These are phyloP conservation scores for Kazachstania martiniae DNA, from an alignment of 805 yeast genomes.

Conservation along the genomic window DNA sequence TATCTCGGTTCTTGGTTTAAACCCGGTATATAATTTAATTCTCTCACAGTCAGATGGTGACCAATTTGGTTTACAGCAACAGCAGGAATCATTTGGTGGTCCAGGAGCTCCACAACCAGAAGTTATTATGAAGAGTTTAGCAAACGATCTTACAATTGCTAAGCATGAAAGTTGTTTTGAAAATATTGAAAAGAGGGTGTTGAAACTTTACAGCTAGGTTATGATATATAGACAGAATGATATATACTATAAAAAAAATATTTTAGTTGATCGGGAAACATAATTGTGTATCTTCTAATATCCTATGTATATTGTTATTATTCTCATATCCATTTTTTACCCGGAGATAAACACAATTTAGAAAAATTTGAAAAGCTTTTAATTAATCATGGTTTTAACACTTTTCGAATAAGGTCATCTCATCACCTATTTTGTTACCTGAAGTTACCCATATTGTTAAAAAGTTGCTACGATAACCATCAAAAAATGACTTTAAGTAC, in stretches of 20 bases:
- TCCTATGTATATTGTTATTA: too few species aligned
- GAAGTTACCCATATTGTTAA: too few species aligned
- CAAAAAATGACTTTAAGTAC: slow-evolving; percentile 31
- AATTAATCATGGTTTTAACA: not conserved
- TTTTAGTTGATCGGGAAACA: too few species aligned
- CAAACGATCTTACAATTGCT: slow-evolving; percentile 62
- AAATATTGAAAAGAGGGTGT: slow-evolving; percentile 51
- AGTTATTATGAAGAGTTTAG: slow-evolving; percentile 54
- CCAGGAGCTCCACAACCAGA: slow-evolving; percentile 54
- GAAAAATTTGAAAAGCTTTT: too few species aligned
- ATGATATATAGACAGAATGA: not conserved
- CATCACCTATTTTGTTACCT: too few species aligned
- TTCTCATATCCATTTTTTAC: too few species aligned
- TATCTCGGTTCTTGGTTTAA: slow-evolving; percentile 73
- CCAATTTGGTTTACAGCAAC: slow-evolving; percentile 20
- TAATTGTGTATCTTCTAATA: too few species aligned
- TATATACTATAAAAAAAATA: too few species aligned
- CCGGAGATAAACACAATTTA: too few species aligned
- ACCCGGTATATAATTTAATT: slow-evolving; percentile 63
- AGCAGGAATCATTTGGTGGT: slow-evolving; percentile 13
- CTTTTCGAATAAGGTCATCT: not conserved
- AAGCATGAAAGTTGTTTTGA: slow-evolving; percentile 46
- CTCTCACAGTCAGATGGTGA: slow-evolving; percentile 28
- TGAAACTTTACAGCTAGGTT: slow-evolving; percentile 12
- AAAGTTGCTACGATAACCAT: too few species aligned